Percentiles rank a stretch among this genome's conserved stretches.
Conservation (phyloP, 352 stramenopile species). For the Globisporangium paddicum region DNA sequence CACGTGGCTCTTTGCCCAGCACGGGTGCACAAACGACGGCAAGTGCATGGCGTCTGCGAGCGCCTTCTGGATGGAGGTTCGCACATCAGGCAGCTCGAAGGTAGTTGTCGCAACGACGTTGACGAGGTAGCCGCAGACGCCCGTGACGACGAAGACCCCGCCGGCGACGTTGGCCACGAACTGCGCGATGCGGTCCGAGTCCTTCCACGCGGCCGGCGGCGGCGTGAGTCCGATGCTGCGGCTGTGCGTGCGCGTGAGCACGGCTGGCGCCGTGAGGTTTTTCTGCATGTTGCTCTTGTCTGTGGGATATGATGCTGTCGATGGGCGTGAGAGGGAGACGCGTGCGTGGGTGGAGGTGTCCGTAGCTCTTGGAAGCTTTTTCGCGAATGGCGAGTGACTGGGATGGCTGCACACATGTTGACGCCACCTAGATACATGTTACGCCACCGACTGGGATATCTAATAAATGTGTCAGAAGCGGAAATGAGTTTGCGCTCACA, state of each 20-base stretch:
- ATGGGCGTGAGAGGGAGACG: not conserved
- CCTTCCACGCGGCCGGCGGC: constrained; percentile 35
- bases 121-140: constrained; percentile 31
- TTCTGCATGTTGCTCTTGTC: not conserved
- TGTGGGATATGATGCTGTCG: too few species aligned
- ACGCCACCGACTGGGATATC: constrained; percentile 3
- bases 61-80: constrained; percentile 10
- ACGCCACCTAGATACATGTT: not conserved
- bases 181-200: constrained; percentile 50
- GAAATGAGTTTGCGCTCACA: not conserved
- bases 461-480: constrained; percentile 1
- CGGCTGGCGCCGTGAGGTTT: not conserved
- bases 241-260: not conserved
- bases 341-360: not conserved
- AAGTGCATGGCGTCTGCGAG: not conserved
- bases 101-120: constrained; percentile 23
- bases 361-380: constrained; percentile 2
- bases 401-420: constrained; percentile 1
- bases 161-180: constrained; percentile 62
- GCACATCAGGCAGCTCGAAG: constrained; percentile 24
- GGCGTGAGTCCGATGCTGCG: not conserved
- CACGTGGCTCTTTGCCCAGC: constrained; percentile 15
- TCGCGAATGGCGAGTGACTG: not conserved
- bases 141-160: constrained; percentile 38
- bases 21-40: constrained; percentile 17